Conservation (phyloP, 2,329 filamentous ascomycete species). For the Huntiella moniliformis region DNA sequence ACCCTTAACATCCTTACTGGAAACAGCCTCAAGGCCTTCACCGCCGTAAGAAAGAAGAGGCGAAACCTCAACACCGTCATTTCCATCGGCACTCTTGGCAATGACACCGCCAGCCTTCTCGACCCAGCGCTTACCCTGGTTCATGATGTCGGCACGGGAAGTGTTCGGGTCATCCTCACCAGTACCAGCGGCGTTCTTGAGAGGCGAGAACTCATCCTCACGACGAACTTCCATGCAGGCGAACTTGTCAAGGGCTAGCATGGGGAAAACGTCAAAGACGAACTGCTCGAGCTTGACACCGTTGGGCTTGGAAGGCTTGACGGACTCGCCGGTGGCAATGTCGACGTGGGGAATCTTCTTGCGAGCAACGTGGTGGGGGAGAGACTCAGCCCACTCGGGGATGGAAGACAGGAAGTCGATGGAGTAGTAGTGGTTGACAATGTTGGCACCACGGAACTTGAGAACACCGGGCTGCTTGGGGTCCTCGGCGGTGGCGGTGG, state of each 20-base stretch:
- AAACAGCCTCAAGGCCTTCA: slow-evolving; percentile 40
- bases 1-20: slow-evolving; percentile 32
- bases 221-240: slow-evolving; percentile 90
- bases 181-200: slow-evolving; percentile 77
- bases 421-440: slow-evolving; percentile 99
- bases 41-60: slow-evolving; percentile 81
- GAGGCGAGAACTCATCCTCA: slow-evolving; percentile 92
- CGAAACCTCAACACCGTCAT: slow-evolving; percentile 68
- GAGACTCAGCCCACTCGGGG: slow-evolving; percentile 63
- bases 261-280: slow-evolving; percentile 81
- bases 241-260: slow-evolving; percentile 66
- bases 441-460: slow-evolving; percentile 95
- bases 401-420: slow-evolving; percentile 83
- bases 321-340: slow-evolving; percentile 52
- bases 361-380: slow-evolving; percentile 87
- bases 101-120: slow-evolving; percentile 52
- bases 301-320: slow-evolving; percentile 90
- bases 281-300: slow-evolving; percentile 92
- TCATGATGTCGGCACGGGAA: slow-evolving; percentile 75
- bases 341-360: slow-evolving; percentile 95
- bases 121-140: slow-evolving; percentile 74
- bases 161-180: slow-evolving; percentile 90
- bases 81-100: slow-evolving; percentile 42
- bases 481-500: slow-evolving; percentile 78
- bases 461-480: slow-evolving; percentile 61